Conservation (phyloP, 805 yeast species). For the Teunomyces lycoperdinae region DNA sequence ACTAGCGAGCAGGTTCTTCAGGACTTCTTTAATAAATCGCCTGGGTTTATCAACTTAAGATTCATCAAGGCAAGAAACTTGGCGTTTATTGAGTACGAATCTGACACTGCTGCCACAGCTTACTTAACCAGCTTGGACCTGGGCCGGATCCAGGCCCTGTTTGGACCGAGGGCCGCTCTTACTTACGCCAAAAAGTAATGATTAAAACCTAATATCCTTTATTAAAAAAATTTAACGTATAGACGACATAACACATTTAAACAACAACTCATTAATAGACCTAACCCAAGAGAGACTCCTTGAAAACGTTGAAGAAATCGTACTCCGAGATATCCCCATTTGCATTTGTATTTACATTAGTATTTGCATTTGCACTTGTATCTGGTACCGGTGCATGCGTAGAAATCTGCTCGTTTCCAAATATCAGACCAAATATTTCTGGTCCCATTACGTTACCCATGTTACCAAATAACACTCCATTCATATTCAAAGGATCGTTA, state of each 20-base stretch:
- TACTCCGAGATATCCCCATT: constrained; percentile 1
- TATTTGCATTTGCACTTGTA: background rate
- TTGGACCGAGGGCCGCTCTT: constrained; percentile 23
- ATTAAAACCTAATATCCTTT: background rate
- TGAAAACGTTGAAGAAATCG: constrained; percentile 1
- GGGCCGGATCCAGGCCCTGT: constrained; percentile 7
- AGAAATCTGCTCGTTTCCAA: background rate
- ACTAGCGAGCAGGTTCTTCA: constrained; percentile 28
- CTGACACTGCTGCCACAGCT: constrained; percentile 47
- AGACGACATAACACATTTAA: too few species aligned
- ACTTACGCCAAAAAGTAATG: constrained; percentile 35
- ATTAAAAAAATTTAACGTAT: too few species aligned
- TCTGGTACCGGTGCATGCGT: background rate
- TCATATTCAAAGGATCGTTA: background rate
- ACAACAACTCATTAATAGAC: background rate
- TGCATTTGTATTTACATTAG: background rate
- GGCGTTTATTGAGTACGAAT: constrained; percentile 78
- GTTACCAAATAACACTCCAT: background rate
- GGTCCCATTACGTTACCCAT: background rate
- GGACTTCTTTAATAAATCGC: constrained; percentile 44
- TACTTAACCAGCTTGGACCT: constrained; percentile 18
- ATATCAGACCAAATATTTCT: background rate
- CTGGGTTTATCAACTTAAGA: constrained; percentile 68
- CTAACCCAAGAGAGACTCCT: constrained; percentile 1
- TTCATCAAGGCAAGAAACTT: constrained; percentile 64